phyloP scores from a whole-genome alignment of 768 basidiomycete genomes.

The Boletus reticulatus region DNA sequence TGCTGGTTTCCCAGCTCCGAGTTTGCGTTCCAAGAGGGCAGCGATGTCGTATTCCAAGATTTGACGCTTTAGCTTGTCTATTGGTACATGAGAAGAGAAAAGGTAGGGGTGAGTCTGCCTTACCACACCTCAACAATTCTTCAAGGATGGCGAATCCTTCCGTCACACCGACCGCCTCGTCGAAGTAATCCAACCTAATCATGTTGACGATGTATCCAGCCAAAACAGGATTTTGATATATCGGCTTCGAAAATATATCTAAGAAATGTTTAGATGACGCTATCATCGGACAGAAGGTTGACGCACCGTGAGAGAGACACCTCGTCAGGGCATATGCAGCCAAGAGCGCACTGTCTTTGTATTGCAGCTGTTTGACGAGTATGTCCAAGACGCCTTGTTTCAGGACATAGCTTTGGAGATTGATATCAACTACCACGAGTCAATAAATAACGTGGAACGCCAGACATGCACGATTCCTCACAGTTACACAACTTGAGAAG shows the following conservation, averaged over 20 bases:
- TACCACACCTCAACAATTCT: slow-evolving; percentile 3
- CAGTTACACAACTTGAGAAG: slow-evolving; percentile 8
- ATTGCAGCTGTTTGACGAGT: slow-evolving; percentile 1
- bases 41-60: slow-evolving; percentile 2
- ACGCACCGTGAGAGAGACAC: neutral
- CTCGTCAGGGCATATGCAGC: slow-evolving; percentile 4
- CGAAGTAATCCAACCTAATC: slow-evolving; percentile 23
- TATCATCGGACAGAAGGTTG: neutral
- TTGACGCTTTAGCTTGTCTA: neutral
- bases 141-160: slow-evolving; percentile 13
- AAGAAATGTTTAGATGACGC: neutral
- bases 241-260: slow-evolving; percentile 3
- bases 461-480: neutral
- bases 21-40: slow-evolving; percentile 1
- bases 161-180: slow-evolving; percentile 22
- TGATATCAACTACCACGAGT: neutral
- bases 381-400: neutral
- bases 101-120: neutral
- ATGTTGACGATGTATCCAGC: slow-evolving; percentile 22
- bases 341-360: slow-evolving; percentile 1
- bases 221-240: slow-evolving; percentile 1
- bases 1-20: neutral
- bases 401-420: slow-evolving; percentile 1
- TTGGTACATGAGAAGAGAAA: neutral
- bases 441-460: neutral